Evolutionary conservation across 2,329 filamentous ascomycete species (phyloP).

Genomic region (Arthrobotrys musiformis): DNA sequence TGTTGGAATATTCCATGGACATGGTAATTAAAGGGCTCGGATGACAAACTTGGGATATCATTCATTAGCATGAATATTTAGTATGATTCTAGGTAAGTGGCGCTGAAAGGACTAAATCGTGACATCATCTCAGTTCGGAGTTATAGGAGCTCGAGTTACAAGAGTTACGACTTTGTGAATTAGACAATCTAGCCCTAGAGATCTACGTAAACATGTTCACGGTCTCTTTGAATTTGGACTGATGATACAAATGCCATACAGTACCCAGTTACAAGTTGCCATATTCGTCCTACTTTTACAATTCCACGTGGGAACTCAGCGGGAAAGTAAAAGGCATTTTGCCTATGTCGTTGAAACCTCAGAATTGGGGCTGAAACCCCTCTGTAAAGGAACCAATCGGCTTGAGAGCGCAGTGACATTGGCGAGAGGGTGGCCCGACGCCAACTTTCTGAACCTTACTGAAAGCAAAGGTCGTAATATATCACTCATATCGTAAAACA

Average conservation of each 20-base stretch:
- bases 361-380: conserved; percentile 27
- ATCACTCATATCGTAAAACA: background rate
- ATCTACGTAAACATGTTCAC: too few relatives aligned
- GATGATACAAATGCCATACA: background rate
- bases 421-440: background rate
- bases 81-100: background rate
- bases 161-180: too few relatives aligned
- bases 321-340: background rate
- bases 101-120: background rate
- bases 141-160: too few relatives aligned
- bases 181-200: too few relatives aligned
- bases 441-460: background rate
- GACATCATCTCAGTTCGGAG: background rate
- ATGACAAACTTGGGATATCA: background rate
- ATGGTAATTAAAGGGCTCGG: background rate
- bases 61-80: background rate
- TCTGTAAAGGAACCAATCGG: conserved; percentile 3
- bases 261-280: background rate
- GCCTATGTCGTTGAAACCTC: conserved; percentile 29
- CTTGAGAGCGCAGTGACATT: background rate
- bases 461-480: background rate
- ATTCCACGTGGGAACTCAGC: conserved; percentile 29
- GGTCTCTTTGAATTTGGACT: background rate
- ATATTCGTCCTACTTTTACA: background rate
- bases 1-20: background rate